A percentile compares a stretch with the other conserved stretches of the same genome.
These are phyloP conservation scores for Sugiyamaella boreocaroliniensis DNA, from an alignment of 805 yeast species.

Conservation along the genomic window DNA sequence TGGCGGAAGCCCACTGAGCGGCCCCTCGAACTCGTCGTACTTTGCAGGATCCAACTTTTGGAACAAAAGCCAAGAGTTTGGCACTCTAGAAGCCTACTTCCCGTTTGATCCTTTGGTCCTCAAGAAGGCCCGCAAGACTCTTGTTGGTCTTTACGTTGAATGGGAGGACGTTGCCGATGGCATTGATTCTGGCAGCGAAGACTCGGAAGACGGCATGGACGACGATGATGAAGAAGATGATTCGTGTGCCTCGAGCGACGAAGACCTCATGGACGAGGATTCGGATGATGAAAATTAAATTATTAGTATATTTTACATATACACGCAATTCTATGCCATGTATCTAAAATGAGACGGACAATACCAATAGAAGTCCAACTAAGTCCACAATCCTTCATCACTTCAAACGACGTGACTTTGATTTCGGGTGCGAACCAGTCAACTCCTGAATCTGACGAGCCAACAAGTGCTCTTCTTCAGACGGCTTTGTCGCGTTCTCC, in stretches of 20 bases:
- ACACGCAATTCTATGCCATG: constrained; percentile 2
- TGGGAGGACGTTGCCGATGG: constrained; percentile 70
- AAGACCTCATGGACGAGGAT: background rate
- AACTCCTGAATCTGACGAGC: constrained; percentile 15
- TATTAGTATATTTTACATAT: background rate
- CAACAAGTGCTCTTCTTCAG: constrained; percentile 24
- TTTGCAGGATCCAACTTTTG: constrained; percentile 30
- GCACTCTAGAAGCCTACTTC: constrained; percentile 88
- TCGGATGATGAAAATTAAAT: background rate
- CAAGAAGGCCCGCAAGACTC: constrained; percentile 48
- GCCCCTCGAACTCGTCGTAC: constrained; percentile 23
- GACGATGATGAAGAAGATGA: constrained; percentile 21
- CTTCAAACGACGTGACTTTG: background rate
- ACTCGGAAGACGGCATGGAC: constrained; percentile 28
- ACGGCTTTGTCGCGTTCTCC: constrained; percentile 28
- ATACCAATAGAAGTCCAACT: background rate
- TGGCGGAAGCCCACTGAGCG: constrained; percentile 20
- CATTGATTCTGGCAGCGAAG: constrained; percentile 40
- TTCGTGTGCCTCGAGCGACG: constrained; percentile 8
- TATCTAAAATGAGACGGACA: background rate
- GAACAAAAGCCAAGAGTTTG: constrained; percentile 65
- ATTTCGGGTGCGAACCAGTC: background rate
- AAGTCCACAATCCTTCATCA: too few species aligned
- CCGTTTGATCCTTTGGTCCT: constrained; percentile 91
- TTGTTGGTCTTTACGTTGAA: constrained; percentile 60